A percentile compares a stretch with the other conserved stretches of the same genome.
These are phyloP conservation scores for Trichoderma breve DNA, from an alignment of 2,329 filamentous ascomycete species.

Conservation along the genomic window DNA sequence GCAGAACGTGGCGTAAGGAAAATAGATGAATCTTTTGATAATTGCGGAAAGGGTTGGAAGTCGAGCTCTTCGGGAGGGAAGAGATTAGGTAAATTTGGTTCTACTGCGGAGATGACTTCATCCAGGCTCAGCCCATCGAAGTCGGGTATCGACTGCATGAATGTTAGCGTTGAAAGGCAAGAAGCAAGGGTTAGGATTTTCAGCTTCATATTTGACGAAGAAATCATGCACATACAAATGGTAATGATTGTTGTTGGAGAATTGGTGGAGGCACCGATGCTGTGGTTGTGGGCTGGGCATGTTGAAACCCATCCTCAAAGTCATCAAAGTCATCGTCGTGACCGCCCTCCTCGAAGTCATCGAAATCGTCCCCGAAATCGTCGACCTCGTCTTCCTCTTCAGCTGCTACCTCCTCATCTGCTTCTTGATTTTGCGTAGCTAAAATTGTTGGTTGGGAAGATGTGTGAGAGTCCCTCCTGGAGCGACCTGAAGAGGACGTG, in stretches of 20 bases:
- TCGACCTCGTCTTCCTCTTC: constrained; percentile 39
- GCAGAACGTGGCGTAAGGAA: constrained; percentile 84
- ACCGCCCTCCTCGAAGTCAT: constrained; percentile 61
- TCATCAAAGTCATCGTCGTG: constrained; percentile 61
- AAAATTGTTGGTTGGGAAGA: constrained; percentile 23
- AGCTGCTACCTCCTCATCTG: constrained; percentile 27
- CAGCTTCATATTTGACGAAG: neutral
- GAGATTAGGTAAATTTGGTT: constrained; percentile 65
- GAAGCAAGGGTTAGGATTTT: too few relatives aligned
- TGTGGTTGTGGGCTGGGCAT: constrained; percentile 38
- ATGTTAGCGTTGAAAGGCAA: neutral
- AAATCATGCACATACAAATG: constrained; percentile 41
- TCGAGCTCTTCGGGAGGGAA: constrained; percentile 60
- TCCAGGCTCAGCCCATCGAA: constrained; percentile 61
- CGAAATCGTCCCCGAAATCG: constrained; percentile 53
- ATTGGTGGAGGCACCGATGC: constrained; percentile 34
- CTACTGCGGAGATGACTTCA: constrained; percentile 59
- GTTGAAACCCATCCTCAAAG: constrained; percentile 71
- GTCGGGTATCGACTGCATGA: constrained; percentile 61
- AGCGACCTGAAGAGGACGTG: constrained; percentile 31
- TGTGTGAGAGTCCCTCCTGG: constrained; percentile 34
- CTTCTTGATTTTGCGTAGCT: constrained; percentile 28
- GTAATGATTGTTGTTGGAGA: constrained; percentile 37
- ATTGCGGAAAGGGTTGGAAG: constrained; percentile 48
- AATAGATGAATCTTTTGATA: constrained; percentile 58